Conservation (phyloP, 2,329 filamentous ascomycete genomes). For the Fusarium sulawesiense region DNA sequence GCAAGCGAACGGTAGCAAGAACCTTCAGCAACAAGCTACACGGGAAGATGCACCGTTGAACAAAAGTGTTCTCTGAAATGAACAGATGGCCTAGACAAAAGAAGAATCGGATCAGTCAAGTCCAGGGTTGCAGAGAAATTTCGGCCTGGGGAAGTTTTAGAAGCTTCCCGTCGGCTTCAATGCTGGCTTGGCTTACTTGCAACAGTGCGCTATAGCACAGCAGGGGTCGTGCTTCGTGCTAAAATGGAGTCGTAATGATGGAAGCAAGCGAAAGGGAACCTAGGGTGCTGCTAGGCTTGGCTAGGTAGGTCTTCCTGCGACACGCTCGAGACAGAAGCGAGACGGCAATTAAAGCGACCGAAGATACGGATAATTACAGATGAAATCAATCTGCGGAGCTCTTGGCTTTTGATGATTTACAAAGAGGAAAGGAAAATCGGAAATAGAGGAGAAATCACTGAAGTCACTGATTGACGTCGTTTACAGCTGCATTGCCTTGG, state of each 20-base stretch:
- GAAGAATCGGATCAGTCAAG: constrained; percentile 16
- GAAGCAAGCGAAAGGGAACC: constrained; percentile 24
- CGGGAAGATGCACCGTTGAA: constrained; percentile 11
- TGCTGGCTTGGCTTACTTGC: constrained; percentile 23
- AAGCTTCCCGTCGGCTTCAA: constrained; percentile 17
- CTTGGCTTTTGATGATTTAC: constrained; percentile 28
- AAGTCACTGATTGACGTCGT: constrained; percentile 30
- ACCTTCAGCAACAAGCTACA: constrained; percentile 11
- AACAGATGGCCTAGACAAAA: constrained; percentile 23
- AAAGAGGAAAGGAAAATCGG: not conserved
- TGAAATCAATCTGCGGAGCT: not conserved
- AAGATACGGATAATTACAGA: not conserved
- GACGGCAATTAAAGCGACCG: constrained; percentile 19
- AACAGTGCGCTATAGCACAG: constrained; percentile 8
- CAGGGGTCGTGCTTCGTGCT: constrained; percentile 31
- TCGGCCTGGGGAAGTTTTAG: constrained; percentile 25
- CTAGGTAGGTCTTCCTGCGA: constrained; percentile 37
- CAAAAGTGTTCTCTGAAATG: constrained; percentile 23
- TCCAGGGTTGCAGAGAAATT: constrained; percentile 33
- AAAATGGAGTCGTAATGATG: constrained; percentile 6
- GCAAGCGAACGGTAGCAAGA: constrained; percentile 18
- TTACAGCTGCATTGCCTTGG: constrained; percentile 34
- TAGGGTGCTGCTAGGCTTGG: not conserved
- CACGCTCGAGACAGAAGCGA: constrained; percentile 42
- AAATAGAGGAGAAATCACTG: constrained; percentile 16